Evolutionary conservation across 2,329 filamentous ascomycete species (phyloP), one percentile per base, ranked within the genome.

Genomic region (Ceratocystis lukuohia): DNA sequence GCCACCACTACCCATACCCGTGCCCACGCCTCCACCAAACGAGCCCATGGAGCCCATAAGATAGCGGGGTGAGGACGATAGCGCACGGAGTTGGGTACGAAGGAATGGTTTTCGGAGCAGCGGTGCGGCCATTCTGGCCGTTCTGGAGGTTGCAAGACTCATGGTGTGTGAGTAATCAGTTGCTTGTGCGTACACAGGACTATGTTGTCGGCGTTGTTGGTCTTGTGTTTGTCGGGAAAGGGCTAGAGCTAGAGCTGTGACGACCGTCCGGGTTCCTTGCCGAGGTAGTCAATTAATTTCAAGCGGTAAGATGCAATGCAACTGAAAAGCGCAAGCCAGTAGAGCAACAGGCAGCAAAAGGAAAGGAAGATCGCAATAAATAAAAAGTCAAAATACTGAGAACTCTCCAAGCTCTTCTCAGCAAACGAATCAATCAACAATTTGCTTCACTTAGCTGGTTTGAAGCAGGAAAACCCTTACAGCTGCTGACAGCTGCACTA

Each of bases 11-110:
- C 53, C 46, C 28, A 57, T 50, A 33, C 46, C 46, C 33, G 44
- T 37, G 37, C 65, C 64, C 28, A 66, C 62, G 12, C 64, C 64
- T 22, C 65, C 57, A 8, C 67, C 64, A 57, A 68, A 68, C 41
- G 74, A 75, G 70, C 71, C 70, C 67, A 68, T 68, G 62, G 75
- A 70, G 66, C 74, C 74, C 62, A 75, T 72, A 17, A 76, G 71
- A 44, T 71, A 68, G 65, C 71, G 73, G 62, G 70, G 65, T 2
- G 75, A 74, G 20, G 74, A 72, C 66, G 71, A 37, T 41, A 68
- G 56, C 28, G 66, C 20, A 48, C 66, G 65, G 12, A 65, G 62
- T 46, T 63, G 65, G 15, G 53, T 62, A 53, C 59, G 66, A 41
- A 63, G 57, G 44, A 69, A 45, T 30, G 25, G 12, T 17, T 30